A percentile compares a stretch with the other conserved stretches of the same genome.
These are phyloP conservation scores for Eucalyptus urophylla DNA, from an alignment of 345 rosid genomes.

Conservation along the genomic window DNA sequence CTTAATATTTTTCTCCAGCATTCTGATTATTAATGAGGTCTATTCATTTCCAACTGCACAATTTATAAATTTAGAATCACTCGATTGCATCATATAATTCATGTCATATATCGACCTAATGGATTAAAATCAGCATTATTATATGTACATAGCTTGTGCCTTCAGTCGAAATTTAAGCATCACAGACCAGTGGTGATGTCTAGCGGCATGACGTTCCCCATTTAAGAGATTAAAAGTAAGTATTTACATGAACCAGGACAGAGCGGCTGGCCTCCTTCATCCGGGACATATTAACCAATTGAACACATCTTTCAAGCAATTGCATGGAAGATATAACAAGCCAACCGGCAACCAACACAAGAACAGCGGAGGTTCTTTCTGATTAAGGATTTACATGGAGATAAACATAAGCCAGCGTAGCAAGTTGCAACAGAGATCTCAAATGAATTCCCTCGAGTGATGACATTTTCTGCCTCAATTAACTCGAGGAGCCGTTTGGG, in stretches of 20 bases:
- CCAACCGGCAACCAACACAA: not conserved
- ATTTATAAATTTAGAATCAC: not conserved
- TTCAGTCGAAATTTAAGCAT: not conserved
- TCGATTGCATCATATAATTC: too few relatives aligned
- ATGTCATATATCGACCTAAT: not conserved
- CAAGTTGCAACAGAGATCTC: not conserved
- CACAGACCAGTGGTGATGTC: not conserved
- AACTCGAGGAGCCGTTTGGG: too few relatives aligned
- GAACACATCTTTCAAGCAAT: not conserved
- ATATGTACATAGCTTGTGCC: too few relatives aligned
- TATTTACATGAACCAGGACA: not conserved
- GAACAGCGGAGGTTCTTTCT: not conserved
- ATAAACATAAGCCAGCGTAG: not conserved
- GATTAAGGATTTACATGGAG: too few relatives aligned
- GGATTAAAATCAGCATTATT: too few relatives aligned
- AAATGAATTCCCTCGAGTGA: not conserved
- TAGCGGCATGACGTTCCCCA: not conserved
- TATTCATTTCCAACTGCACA: too few relatives aligned
- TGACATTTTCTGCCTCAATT: too few relatives aligned
- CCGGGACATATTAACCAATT: not conserved
- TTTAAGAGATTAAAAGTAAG: not conserved
- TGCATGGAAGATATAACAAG: not conserved
- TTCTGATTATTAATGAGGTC: too few relatives aligned
- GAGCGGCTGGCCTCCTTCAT: not conserved
- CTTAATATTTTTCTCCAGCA: too few relatives aligned